Conservation (phyloP, 2,329 filamentous ascomycete species). For the Sporothrix globosa region DNA sequence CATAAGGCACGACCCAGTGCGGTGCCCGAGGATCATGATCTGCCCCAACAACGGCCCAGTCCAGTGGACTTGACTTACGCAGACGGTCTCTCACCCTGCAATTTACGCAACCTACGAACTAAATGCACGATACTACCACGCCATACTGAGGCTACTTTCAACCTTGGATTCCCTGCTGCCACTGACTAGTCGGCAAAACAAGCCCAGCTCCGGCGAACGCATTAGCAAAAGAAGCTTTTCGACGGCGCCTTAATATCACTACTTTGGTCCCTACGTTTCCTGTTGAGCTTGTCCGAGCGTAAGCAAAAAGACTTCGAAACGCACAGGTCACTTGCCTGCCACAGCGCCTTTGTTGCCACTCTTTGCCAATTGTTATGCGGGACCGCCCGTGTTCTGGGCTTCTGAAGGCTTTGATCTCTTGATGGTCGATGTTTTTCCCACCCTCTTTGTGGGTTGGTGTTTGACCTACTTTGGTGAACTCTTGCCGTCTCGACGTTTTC, state of each 20-base stretch:
- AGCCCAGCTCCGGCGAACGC: neutral
- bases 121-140: too few relatives aligned
- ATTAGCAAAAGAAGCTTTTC: neutral
- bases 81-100: slow-evolving; percentile 11
- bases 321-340: neutral
- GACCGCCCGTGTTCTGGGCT: too few relatives aligned
- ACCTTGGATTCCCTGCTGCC: neutral
- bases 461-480: too few relatives aligned
- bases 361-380: too few relatives aligned
- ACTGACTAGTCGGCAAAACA: neutral
- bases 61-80: slow-evolving; percentile 3
- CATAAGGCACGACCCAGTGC: slow-evolving; percentile 9
- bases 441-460: too few relatives aligned
- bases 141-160: neutral
- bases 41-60: neutral
- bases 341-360: neutral
- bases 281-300: neutral
- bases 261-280: neutral
- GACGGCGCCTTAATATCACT: neutral
- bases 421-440: too few relatives aligned
- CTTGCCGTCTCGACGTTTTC: too few relatives aligned
- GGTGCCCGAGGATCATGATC: neutral
- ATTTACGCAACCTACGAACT: neutral
- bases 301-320: neutral
- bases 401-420: too few relatives aligned